Evolutionary conservation across 75 land plant genomes (phyloP), one percentile per base, ranked within the genome.

Genomic region (Adiantum capillusveneris): DNA sequence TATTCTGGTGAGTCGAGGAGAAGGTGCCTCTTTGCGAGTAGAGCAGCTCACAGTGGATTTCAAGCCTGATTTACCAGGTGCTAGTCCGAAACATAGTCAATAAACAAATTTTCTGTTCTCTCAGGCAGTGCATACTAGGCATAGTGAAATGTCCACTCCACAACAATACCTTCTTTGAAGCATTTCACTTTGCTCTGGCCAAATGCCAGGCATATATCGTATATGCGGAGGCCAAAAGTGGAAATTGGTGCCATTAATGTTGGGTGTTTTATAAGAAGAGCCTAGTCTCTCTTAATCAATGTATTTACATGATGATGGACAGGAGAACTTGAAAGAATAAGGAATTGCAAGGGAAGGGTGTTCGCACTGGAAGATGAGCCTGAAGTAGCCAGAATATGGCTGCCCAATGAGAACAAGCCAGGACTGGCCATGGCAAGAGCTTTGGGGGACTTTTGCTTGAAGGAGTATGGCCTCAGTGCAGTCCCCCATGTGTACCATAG

Each of bases 381-480:
- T 1, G 71, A 74, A 13, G 78, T 86, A 3, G 65, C 43, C 18
- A 63, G 85, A 39, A 22, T 86, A 1, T 86, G 89, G 89, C 48
- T 79, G 50, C 85, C 89, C n/a, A 69, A 79, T 51, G 71, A 66
- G 9, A 59, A 85, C 58, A 62, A 31, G 53, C 84, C 83, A 7
- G 88, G 88, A 53, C 82, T 85, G 11, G 88, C 88, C 41, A 85
- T 85, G 88, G 54, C 85, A n/a, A 63, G 88, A 45, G 84, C 88
- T 27, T 81, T 82, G 25, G 85, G 85, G 24, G 85, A 82, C 44
- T 86, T 82, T 20, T 86, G 89, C 59, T 44, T 85, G 22, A 85
- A 86, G 39, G 83, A 81, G 13, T 74, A 31, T 37, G 89, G 89
- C 14, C 66, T 85, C 19, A 85, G 79, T 31, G 68, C 89, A 11